Evolutionary conservation across 768 basidiomycete species (phyloP), one percentile per base, ranked within the genome.

Genomic region (Mycena capillaripes): DNA sequence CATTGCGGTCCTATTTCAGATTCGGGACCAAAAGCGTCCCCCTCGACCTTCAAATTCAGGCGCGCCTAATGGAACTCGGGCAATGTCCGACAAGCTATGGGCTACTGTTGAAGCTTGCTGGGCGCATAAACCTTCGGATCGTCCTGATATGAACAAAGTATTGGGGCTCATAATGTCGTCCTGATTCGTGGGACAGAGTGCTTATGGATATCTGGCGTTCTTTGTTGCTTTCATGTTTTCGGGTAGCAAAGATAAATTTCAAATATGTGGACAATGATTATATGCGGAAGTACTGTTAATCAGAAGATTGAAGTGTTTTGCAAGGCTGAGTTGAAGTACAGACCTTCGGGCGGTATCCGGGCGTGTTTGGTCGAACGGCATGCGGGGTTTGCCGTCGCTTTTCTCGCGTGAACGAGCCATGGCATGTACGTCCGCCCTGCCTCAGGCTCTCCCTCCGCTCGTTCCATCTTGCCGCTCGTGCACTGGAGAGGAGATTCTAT

Each of bases 321-420:
- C 30, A 55, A 21, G 53, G 30, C 30, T 32, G 53, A 55, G 30
- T 55, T 55, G 53, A 55, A 55, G 53, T 55, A 55, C 53, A 55
- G 53, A 55, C 53, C 53, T 55, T 55, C 30, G 53, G 30, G 53
- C 53, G 53, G 53, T 55, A 55, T 55, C 53, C 29, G 53, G 53
- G 53, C n/a, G 53, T 53, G 52, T 53, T 53, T 29, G 52, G 52
- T 27, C 52, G 52, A 53, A 53, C 52, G 27, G 53, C 53, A 17
- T 55, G 53, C 30, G 21, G 53, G 53, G 53, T 34, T 55, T 55
- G 30, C 53, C 30, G 53, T 55, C 53, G 17, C 53, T n/a, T 55
- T 55, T 30, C 53, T 55, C 53, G 53, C 53, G 53, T 55, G 32
- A 55, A 55, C 30, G 53, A 55, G 53, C 53, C 53, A 55, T 34